These are phyloP conservation scores for Trichophyton equinum DNA, from an alignment of 2,329 filamentous ascomycete species.

Conservation along the genomic window DNA sequence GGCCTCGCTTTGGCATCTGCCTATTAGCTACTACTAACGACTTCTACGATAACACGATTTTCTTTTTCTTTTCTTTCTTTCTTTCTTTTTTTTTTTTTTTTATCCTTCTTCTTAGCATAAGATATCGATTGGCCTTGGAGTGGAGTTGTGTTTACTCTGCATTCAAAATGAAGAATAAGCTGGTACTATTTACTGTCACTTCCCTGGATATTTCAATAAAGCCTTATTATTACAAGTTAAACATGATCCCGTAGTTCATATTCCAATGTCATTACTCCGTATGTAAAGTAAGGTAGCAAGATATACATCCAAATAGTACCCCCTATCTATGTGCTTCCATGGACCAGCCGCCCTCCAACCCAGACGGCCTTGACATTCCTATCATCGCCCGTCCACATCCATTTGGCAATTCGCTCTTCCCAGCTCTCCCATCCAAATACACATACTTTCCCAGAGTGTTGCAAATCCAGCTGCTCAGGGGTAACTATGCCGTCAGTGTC, in stretches of 20 bases:
- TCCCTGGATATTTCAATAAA: too few relatives aligned
- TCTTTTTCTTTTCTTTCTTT: neutral
- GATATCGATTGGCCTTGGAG: too few relatives aligned
- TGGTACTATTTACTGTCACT: too few relatives aligned
- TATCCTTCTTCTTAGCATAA: too few relatives aligned
- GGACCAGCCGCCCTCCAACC: slow-evolving; percentile 74
- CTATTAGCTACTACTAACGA: neutral
- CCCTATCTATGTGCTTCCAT: slow-evolving; percentile 27
- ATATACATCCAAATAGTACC: neutral
- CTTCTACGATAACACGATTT: neutral
- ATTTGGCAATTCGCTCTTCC: slow-evolving; percentile 79
- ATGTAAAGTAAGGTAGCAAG: neutral
- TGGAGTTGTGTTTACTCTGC: too few relatives aligned
- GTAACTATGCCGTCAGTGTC: neutral
- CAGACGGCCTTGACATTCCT: slow-evolving; percentile 79
- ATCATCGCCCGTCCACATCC: slow-evolving; percentile 89
- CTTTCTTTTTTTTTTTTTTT: neutral
- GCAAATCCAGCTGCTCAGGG: slow-evolving; percentile 15
- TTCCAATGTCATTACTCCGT: neutral
- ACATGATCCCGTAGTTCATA: too few relatives aligned
- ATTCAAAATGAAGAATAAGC: too few relatives aligned
- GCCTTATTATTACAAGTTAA: too few relatives aligned
- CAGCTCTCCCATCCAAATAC: slow-evolving; percentile 86
- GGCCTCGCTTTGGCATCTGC: neutral
- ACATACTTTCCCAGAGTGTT: slow-evolving; percentile 55